Base-by-base conservation (phyloP, 2,329 filamentous ascomycete species). In the Fusarium redolens region DNA sequence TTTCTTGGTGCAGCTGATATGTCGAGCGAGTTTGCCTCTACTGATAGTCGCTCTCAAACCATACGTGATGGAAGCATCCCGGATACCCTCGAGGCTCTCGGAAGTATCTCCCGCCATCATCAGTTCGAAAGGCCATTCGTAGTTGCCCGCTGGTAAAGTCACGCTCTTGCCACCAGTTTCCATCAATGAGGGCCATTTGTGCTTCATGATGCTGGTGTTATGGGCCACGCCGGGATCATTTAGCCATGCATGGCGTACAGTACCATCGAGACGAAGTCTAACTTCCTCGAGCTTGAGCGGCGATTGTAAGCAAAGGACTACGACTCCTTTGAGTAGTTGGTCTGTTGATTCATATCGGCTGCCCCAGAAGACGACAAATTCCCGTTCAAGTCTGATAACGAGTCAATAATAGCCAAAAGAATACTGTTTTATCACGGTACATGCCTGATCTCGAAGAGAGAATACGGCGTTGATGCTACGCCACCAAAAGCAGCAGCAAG, bases 61-160 rank as follows among this genome's bases (percentile, higher is more conserved):
- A 83, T 98, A 98, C 33, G 93, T 92, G 66, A 98, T 91, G 83
- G 92, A 96, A 18, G 92, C 95, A 76, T 96, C 93, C 54, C 89
- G 87, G 57, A 98, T 85, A 4, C 96, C 96, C 82, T 98, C 96
- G 35, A 99, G 89, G 77, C 93, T 97, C 86, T 98, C 96, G 14
- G 93, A 88, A 7, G 87, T 90, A 74, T 89, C 84, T 50, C 93
- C 93, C 10, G 92, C 87, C 25, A 96, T 83, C 52, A 92, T 84
- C 62, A 91, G 84, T 74, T 94, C 90, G 79, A 96, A 96, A 0
- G 92, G 92, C 83, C 92, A 96, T 80, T 95, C 93, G 80, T 96
- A 94, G 81, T 96, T 96, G 67, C 92, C 92, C 22, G 92, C 88
- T 5, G 87, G 85, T 22, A 96, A 83, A 12, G 86, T 86, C 57